Evolutionary conservation across 2,329 filamentous ascomycete genomes (phyloP), one percentile per base, ranked within the genome.

Genomic region (Blumeriella jaapii): DNA sequence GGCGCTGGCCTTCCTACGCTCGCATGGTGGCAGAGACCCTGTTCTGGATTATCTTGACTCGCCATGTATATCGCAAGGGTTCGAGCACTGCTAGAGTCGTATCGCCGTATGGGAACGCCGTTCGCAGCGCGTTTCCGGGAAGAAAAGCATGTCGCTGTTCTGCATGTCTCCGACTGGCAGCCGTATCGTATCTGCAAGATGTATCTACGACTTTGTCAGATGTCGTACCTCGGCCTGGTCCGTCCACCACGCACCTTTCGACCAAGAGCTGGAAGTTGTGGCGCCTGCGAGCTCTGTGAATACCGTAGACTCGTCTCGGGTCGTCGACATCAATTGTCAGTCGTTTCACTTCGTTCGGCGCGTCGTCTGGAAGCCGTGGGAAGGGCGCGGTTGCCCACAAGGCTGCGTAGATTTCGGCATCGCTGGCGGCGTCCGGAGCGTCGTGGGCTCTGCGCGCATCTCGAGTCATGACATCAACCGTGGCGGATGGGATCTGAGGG

Each of bases 111-210:
- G 2, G 84, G 84, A 1, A 70, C 70, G 44, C 74, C 73, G 20
- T 69, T 72, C 16, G 74, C 69, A 25, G 78, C 61, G 46, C 81
- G 71, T 57, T 71, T 80, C 36, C 82, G 75, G 55, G 74, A 85
- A 42, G 78, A 85, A 52, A 89, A 80, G 61, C 86, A 94, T 10
- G 83, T 89, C 10, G 83, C 61, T 1, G 77, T 89, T 22, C 65
- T 66, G 59, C 86, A 94, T 33, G 67, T 63, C 34, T 67, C 62
- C 45, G 71, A 72, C 42, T 73, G 74, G 55, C 86, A 94, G 44
- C 86, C 86, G 46, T 82, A 71, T 38, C 85, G 74, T n/a, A 94
- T 71, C 59, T 94, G 86, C 20, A 72, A 65, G 31, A 87, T 75
- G 54, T 82, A 93, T 50, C 82, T 89, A 44, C 5, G 2, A 15